A percentile compares a stretch with the other conserved stretches of the same genome.
phyloP scores from a whole-genome alignment of 192 early-diverging fungal genomes.

The Coemansia sp. region DNA sequence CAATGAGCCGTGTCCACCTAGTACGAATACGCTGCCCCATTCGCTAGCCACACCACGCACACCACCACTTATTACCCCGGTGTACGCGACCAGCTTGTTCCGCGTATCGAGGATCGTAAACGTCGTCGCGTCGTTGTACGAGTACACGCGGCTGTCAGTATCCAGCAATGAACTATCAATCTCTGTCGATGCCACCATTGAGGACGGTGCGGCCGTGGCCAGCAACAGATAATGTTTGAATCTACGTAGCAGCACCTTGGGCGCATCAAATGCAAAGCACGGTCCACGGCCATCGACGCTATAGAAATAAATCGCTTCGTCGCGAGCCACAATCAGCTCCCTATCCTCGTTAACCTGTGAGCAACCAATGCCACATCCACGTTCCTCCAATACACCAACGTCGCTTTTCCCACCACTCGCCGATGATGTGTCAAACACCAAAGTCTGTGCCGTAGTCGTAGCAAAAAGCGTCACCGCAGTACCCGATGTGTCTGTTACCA shows the following conservation, averaged over 20 bases:
- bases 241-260: constrained; percentile 30
- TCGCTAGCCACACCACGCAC: constrained; percentile 75
- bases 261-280: constrained; percentile 85
- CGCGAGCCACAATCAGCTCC: constrained; percentile 82
- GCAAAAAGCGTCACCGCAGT: constrained; percentile 33
- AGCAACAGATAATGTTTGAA: constrained; percentile 44
- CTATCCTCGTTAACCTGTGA: constrained; percentile 72
- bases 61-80: constrained; percentile 71
- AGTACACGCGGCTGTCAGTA: constrained; percentile 39
- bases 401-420: constrained; percentile 20
- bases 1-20: constrained; percentile 57
- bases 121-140: constrained; percentile 51
- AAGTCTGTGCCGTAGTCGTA: constrained; percentile 36
- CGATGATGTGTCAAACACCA: constrained; percentile 46
- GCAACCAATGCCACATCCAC: constrained; percentile 73
- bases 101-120: constrained; percentile 81
- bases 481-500: constrained; percentile 20
- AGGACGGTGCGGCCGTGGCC: constrained; percentile 31
- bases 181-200: constrained; percentile 22
- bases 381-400: constrained; percentile 69
- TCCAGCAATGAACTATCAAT: no score
- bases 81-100: constrained; percentile 90
- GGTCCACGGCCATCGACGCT: constrained; percentile 86
- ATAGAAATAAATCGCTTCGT: constrained; percentile 92
- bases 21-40: constrained; percentile 88